phyloP scores from a whole-genome alignment of 495 filamentous ascomycete genomes.

The Neurospora africana region DNA sequence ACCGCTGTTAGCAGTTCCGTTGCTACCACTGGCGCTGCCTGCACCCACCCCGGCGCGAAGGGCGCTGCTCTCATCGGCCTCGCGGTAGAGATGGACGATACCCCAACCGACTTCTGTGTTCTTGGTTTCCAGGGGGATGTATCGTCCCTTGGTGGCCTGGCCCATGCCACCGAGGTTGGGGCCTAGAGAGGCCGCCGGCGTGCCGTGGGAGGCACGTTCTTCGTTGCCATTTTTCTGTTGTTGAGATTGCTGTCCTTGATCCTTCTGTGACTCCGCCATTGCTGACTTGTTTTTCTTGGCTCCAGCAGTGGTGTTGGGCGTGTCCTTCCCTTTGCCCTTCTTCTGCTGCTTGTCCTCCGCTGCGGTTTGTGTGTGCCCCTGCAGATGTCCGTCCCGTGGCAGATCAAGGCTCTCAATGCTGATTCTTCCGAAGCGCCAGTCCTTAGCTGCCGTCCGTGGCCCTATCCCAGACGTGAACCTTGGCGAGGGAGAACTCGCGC shows the following conservation, averaged over 20 bases:
- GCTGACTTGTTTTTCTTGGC: constrained; percentile 1
- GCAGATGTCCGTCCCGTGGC: constrained; percentile 4
- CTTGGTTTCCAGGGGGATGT: constrained; percentile 61
- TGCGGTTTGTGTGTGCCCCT: background rate
- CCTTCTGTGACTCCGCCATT: constrained; percentile 9
- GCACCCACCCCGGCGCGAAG: constrained; percentile 13
- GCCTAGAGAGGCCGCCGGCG: constrained; percentile 31
- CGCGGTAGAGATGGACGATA: constrained; percentile 86
- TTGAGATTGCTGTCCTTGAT: background rate
- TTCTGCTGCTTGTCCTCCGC: background rate
- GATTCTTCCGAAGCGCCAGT: constrained; percentile 38
- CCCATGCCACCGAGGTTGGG: constrained; percentile 34
- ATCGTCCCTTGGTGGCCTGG: constrained; percentile 58
- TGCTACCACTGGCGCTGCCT: constrained; percentile 1
- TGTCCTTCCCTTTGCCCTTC: constrained; percentile 1
- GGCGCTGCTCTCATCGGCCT: constrained; percentile 52
- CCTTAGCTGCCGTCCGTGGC: constrained; percentile 27
- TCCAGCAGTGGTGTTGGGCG: background rate
- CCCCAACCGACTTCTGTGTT: constrained; percentile 83
- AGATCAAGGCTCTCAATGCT: constrained; percentile 36
- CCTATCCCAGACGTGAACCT: constrained; percentile 24
- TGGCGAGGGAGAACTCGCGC: constrained; percentile 23
- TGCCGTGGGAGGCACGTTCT: constrained; percentile 5
- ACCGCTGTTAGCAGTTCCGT: constrained; percentile 12
- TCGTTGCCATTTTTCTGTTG: background rate